phyloP scores from a whole-genome alignment of 2,329 filamentous ascomycete genomes.

The Biscogniauxia mediterranea region DNA sequence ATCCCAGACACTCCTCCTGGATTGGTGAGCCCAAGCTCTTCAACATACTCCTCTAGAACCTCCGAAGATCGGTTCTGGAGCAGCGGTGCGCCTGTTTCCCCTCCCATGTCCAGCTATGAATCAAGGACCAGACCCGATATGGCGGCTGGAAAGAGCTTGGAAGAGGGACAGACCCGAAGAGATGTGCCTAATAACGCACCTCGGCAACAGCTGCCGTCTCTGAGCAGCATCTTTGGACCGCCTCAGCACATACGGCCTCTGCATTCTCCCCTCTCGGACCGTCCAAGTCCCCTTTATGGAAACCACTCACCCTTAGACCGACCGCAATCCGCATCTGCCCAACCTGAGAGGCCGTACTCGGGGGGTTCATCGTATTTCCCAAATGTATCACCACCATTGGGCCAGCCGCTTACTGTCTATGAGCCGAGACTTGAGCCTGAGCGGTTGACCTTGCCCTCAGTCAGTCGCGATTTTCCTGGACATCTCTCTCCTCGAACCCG shows the following conservation, averaged over 20 bases:
- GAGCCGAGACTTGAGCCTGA: slow-evolving; percentile 46
- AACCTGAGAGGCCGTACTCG: slow-evolving; percentile 38
- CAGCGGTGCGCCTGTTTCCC: slow-evolving; percentile 44
- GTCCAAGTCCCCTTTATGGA: slow-evolving; percentile 41
- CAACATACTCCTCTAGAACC: slow-evolving; percentile 46
- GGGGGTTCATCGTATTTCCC: slow-evolving; percentile 48
- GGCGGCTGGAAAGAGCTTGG: slow-evolving; percentile 40
- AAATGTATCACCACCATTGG: slow-evolving; percentile 35
- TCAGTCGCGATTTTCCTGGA: slow-evolving; percentile 38
- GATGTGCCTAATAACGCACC: slow-evolving; percentile 32
- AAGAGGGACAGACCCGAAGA: slow-evolving; percentile 37
- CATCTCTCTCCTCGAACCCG: slow-evolving; percentile 46
- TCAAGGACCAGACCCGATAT: slow-evolving; percentile 44
- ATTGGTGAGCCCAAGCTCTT: slow-evolving; percentile 50
- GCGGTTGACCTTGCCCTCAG: slow-evolving; percentile 34
- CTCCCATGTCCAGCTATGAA: slow-evolving; percentile 60
- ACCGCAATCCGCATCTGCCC: slow-evolving; percentile 39
- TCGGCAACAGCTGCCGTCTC: slow-evolving; percentile 52
- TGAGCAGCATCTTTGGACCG: slow-evolving; percentile 57
- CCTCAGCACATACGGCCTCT: slow-evolving; percentile 42
- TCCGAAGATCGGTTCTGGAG: slow-evolving; percentile 48
- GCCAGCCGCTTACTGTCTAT: slow-evolving; percentile 46
- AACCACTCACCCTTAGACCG: slow-evolving; percentile 47
- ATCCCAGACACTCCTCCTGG: slow-evolving; percentile 52
- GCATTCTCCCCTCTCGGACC: slow-evolving; percentile 47